A percentile compares a stretch with the other conserved stretches of the same genome.
phyloP scores from a whole-genome alignment of 805 yeast genomes.

The Wickerhamiella kurtzmanii region DNA sequence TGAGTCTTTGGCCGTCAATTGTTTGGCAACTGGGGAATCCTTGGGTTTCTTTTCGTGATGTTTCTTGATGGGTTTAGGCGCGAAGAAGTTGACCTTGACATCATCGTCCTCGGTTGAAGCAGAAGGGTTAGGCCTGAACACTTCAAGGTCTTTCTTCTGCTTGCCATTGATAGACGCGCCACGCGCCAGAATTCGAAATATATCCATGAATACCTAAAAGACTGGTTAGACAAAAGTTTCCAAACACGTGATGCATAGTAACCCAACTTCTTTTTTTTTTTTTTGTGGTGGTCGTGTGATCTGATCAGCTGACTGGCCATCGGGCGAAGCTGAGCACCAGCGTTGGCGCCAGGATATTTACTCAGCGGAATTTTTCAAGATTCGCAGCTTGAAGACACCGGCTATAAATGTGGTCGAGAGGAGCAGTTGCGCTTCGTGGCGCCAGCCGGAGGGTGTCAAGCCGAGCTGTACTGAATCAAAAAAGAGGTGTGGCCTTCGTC shows the following conservation, averaged over 20 bases:
- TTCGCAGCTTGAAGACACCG: background rate
- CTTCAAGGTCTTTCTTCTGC: constrained; percentile 24
- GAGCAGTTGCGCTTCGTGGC: background rate
- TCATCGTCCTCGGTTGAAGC: constrained; percentile 34
- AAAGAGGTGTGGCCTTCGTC: background rate
- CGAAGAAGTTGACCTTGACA: constrained; percentile 71
- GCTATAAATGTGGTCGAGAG: background rate
- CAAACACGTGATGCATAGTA: background rate
- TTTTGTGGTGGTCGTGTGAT: too few species aligned
- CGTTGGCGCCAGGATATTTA: background rate
- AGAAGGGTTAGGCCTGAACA: constrained; percentile 16
- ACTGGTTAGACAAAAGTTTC: background rate
- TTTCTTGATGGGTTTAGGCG: constrained; percentile 1
- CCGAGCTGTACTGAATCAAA: background rate
- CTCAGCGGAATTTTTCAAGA: background rate
- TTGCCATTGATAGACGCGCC: constrained; percentile 67
- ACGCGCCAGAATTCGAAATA: constrained; percentile 68
- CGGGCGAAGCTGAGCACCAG: background rate
- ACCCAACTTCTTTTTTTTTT: too few species aligned
- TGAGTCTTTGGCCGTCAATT: constrained; percentile 36
- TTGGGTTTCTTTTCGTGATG: constrained; percentile 25
- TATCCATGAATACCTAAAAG: too few species aligned
- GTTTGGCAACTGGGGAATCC: constrained; percentile 20
- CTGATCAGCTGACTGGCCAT: too few species aligned
- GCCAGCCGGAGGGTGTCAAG: background rate